Conservation (phyloP, 106 monocot genomes). For the Vanilla planifolia region DNA sequence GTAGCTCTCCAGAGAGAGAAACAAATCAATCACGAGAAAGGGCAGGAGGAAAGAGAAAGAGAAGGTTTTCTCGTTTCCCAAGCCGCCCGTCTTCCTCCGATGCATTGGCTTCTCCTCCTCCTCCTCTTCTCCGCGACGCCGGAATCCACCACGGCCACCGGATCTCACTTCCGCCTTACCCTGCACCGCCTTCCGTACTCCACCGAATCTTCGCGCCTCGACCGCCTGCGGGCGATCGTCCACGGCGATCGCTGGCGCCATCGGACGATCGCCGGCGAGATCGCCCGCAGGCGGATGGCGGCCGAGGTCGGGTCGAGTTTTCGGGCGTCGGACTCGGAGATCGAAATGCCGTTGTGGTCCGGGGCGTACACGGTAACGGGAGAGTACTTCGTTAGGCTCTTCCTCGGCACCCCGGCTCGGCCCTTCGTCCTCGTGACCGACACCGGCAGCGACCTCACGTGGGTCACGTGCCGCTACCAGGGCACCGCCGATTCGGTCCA, state of each 20-base stretch:
- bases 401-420: constrained; percentile 74
- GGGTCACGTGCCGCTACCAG: constrained; percentile 56
- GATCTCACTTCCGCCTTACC: neutral
- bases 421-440: constrained; percentile 60
- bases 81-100: too few relatives aligned
- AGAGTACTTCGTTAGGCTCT: constrained; percentile 68
- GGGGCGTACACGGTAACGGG: constrained; percentile 69
- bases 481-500: too few relatives aligned
- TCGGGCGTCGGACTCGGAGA: constrained; percentile 10
- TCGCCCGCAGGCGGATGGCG: too few relatives aligned
- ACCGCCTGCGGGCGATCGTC: neutral
- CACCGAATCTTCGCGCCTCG: neutral
- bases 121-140: neutral
- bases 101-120: constrained; percentile 1
- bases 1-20: neutral
- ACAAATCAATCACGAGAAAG: too few relatives aligned
- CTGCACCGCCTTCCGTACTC: neutral
- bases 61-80: too few relatives aligned
- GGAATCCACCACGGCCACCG: neutral
- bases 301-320: too few relatives aligned
- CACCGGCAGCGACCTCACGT: constrained; percentile 94
- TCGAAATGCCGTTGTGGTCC: constrained; percentile 65
- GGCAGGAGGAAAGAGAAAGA: neutral
- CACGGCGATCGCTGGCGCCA: neutral
- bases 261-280: neutral